These are phyloP conservation scores for Bimuria novae-zelandiae DNA, from an alignment of 2,329 filamentous ascomycete species.

Conservation along the genomic window DNA sequence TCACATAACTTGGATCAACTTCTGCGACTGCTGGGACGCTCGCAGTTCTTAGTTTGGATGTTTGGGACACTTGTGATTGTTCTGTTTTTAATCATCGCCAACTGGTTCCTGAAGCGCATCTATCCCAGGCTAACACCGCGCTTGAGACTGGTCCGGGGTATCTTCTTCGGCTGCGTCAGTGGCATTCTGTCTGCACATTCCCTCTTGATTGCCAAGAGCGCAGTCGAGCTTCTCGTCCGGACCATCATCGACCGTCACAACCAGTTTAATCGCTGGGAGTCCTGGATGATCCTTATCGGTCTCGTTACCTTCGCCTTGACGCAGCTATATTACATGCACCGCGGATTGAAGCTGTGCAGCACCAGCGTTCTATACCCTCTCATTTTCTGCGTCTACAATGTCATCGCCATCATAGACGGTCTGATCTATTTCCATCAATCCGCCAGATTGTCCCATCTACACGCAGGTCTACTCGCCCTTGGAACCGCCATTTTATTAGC, in stretches of 20 bases:
- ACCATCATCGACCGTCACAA: conserved; percentile 86
- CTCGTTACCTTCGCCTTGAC: conserved; percentile 81
- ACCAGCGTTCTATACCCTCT: conserved; percentile 95
- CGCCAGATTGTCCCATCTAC: conserved; percentile 73
- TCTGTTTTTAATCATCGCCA: conserved; percentile 63
- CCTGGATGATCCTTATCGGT: conserved; percentile 85
- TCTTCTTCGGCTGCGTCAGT: conserved; percentile 84
- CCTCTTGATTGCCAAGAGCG: conserved; percentile 91
- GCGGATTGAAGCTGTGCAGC: conserved; percentile 90
- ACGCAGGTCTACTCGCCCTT: conserved; percentile 80
- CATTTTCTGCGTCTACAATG: conserved; percentile 99
- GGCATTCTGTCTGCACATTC: conserved; percentile 94
- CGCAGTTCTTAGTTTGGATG: conserved; percentile 88
- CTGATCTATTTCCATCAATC: conserved; percentile 96
- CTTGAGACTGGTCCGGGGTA: conserved; percentile 76
- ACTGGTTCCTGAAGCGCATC: conserved; percentile 44
- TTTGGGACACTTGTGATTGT: conserved; percentile 76
- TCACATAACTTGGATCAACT: conserved; percentile 86
- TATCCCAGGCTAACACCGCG: conserved; percentile 58
- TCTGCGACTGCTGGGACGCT: conserved; percentile 72
- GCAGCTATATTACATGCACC: conserved; percentile 94
- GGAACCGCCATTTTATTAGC: conserved; percentile 84
- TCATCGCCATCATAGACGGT: conserved; percentile 95
- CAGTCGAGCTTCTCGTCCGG: conserved; percentile 88
- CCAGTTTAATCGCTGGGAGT: conserved; percentile 94